Percentiles rank a stretch among this genome's conserved stretches.
Conservation (phyloP, 1,139 yeast genomes). For the Hyphopichia burtonii region DNA sequence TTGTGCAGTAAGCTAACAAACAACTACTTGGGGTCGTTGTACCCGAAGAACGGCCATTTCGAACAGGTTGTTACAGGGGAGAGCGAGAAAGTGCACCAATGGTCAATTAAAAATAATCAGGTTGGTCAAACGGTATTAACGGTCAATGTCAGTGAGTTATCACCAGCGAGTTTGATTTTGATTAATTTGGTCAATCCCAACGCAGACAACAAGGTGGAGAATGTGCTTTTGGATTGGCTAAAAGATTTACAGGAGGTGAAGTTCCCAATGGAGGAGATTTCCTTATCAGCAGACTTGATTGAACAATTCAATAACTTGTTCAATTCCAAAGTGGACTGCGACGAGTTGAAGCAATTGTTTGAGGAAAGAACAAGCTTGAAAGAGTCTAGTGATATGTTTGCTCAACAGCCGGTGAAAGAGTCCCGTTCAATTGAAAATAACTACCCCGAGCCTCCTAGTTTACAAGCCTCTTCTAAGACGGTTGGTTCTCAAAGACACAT, state of each 20-base stretch:
- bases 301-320: slow-evolving; percentile 17
- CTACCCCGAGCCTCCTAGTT: not conserved
- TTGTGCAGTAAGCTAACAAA: slow-evolving; percentile 25
- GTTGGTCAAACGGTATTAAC: slow-evolving; percentile 11
- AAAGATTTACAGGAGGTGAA: slow-evolving; percentile 15
- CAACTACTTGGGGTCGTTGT: slow-evolving; percentile 22
- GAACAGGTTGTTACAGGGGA: slow-evolving; percentile 7
- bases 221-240: slow-evolving; percentile 25
- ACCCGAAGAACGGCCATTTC: not conserved
- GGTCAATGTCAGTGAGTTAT: slow-evolving; percentile 16
- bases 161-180: slow-evolving; percentile 5
- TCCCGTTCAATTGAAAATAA: not conserved
- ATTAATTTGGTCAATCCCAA: slow-evolving; percentile 10
- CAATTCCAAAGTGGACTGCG: not conserved
- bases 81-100: slow-evolving; percentile 16
- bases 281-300: slow-evolving; percentile 23
- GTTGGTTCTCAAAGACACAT: slow-evolving; percentile 6
- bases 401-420: not conserved
- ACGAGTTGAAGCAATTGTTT: not conserved
- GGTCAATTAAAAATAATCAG: slow-evolving; percentile 8
- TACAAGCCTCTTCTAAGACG: not conserved
- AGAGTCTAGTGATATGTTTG: not conserved
- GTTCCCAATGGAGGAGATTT: slow-evolving; percentile 27
- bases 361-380: not conserved
- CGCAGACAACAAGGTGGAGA: slow-evolving; percentile 15